These are phyloP conservation scores for Saccharomycopsis amapae DNA, from an alignment of 805 yeast species.

Conservation along the genomic window DNA sequence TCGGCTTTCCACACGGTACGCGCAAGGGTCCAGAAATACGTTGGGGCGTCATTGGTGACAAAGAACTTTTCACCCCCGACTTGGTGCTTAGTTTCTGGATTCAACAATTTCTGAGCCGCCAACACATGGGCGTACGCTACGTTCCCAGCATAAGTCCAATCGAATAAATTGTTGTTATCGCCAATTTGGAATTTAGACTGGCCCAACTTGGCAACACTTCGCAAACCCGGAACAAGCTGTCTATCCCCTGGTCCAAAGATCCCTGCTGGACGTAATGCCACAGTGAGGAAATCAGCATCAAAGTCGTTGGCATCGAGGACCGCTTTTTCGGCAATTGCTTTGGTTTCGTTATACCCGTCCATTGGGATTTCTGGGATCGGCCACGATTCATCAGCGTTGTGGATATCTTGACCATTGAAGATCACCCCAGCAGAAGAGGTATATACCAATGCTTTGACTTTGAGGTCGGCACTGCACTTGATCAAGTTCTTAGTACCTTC, in stretches of 20 bases:
- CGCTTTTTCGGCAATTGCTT: constrained; percentile 81
- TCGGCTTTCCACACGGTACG: constrained; percentile 97
- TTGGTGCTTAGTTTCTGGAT: constrained; percentile 29
- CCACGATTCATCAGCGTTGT: constrained; percentile 89
- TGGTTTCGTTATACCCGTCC: constrained; percentile 96
- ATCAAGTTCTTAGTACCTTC: constrained; percentile 77
- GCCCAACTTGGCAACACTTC: constrained; percentile 73
- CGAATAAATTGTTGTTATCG: constrained; percentile 87
- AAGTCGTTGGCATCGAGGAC: constrained; percentile 67
- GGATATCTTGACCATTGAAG: constrained; percentile 88
- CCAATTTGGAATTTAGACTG: constrained; percentile 93
- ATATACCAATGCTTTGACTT: constrained; percentile 65
- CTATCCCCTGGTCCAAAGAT: constrained; percentile 98
- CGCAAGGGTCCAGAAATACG: constrained; percentile 95
- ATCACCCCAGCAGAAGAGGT: constrained; percentile 98
- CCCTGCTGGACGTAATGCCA: constrained; percentile 94
- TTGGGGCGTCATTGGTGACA: constrained; percentile 88
- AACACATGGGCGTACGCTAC: constrained; percentile 95
- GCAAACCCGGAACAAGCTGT: constrained; percentile 88
- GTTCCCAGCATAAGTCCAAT: constrained; percentile 97
- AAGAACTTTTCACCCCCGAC: constrained; percentile 87
- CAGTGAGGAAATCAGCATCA: constrained; percentile 52
- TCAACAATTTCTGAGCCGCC: constrained; percentile 72
- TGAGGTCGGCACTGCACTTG: constrained; percentile 44
- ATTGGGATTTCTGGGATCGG: constrained; percentile 87